phyloP scores from a whole-genome alignment of 208 protist genomes.

The Entamoeba invadens region DNA sequence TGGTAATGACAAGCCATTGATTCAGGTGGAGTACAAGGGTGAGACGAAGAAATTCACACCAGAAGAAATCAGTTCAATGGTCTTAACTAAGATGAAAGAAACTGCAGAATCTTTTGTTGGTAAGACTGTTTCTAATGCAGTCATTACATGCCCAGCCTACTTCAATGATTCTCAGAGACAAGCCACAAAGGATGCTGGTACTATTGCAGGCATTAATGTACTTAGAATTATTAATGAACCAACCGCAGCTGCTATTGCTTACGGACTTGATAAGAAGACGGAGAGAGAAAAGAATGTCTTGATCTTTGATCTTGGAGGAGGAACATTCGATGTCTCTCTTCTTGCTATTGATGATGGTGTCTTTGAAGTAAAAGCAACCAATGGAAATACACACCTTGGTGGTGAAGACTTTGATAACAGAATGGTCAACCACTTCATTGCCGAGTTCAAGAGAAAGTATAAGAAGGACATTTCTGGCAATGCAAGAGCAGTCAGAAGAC shows the following conservation, averaged over 20 bases:
- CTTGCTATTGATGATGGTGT: constrained; percentile 74
- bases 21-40: constrained; percentile 28
- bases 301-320: constrained; percentile 84
- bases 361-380: not conserved
- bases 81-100: constrained; percentile 36
- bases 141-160: constrained; percentile 63
- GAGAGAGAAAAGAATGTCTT: constrained; percentile 45
- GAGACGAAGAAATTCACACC: constrained; percentile 13
- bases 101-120: constrained; percentile 34
- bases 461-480: not conserved
- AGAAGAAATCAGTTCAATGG: constrained; percentile 34
- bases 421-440: constrained; percentile 79
- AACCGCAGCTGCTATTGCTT: constrained; percentile 94
- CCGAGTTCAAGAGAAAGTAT: constrained; percentile 44
- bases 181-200: constrained; percentile 69
- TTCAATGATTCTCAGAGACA: constrained; percentile 80
- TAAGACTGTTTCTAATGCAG: constrained; percentile 18
- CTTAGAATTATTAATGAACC: constrained; percentile 99
- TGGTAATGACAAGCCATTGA: constrained; percentile 47
- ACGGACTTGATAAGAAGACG: constrained; percentile 71
- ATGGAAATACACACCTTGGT: constrained; percentile 4
- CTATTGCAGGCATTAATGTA: constrained; percentile 73
- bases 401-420: constrained; percentile 9
- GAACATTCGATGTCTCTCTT: constrained; percentile 93
- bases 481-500: not conserved